A percentile compares a stretch with the other conserved stretches of the same genome.
phyloP scores from a whole-genome alignment of 2,329 filamentous ascomycete genomes.

The Emmonsiellopsis sp. region DNA sequence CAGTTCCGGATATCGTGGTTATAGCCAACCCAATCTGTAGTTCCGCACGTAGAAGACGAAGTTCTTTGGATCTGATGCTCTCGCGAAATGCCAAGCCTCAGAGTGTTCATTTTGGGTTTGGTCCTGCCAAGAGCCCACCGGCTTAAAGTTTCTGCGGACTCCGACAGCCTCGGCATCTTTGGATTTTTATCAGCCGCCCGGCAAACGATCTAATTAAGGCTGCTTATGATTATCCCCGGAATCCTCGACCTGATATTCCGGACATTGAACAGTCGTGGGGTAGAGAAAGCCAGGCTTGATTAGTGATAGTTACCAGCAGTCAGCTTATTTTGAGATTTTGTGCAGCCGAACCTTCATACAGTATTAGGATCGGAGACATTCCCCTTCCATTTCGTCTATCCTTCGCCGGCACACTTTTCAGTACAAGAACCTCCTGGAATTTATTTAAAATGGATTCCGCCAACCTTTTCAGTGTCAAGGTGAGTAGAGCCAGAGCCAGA shows the following conservation, averaged over 20 bases:
- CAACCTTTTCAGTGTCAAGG: constrained; percentile 52
- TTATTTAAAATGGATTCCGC: constrained; percentile 42
- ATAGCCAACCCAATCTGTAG: background rate
- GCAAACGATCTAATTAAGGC: constrained; percentile 1
- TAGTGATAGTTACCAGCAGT: too few relatives aligned
- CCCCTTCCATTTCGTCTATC: background rate
- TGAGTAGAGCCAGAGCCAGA: constrained; percentile 19
- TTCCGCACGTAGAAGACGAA: too few relatives aligned
- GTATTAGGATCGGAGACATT: background rate
- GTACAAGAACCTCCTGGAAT: background rate
- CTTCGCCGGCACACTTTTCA: background rate
- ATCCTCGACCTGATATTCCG: too few relatives aligned
- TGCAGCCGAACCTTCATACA: too few relatives aligned
- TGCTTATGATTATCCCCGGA: too few relatives aligned
- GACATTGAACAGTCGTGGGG: too few relatives aligned
- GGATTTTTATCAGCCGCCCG: constrained; percentile 6
- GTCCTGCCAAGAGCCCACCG: constrained; percentile 2
- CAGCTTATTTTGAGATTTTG: too few relatives aligned
- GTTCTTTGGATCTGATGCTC: too few relatives aligned
- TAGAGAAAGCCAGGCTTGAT: too few relatives aligned
- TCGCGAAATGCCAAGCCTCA: background rate
- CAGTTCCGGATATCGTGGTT: background rate
- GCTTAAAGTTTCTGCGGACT: constrained; percentile 7
- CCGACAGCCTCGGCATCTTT: constrained; percentile 19
- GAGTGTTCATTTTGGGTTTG: background rate